These are phyloP conservation scores for Benincasa hispida DNA, from an alignment of 306 rosid species.

Conservation along the genomic window DNA sequence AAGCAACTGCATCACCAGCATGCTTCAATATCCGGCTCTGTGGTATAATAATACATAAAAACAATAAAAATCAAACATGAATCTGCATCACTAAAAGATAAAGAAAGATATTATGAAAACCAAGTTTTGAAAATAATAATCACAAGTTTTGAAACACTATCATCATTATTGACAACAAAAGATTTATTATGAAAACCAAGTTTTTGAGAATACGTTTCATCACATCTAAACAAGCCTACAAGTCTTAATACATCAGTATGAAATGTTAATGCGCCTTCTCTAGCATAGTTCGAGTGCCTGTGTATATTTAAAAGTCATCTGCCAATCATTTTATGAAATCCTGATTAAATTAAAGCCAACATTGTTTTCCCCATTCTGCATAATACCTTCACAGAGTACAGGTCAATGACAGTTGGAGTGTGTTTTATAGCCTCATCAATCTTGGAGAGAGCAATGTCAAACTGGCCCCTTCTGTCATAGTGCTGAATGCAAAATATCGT, in stretches of 20 bases:
- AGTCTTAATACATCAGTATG: neutral
- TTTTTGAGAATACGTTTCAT: neutral
- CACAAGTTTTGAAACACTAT: neutral
- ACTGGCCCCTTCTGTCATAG: slow-evolving; percentile 80
- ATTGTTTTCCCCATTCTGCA: slow-evolving; percentile 1
- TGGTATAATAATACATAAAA: slow-evolving; percentile 11
- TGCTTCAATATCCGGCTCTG: slow-evolving; percentile 98
- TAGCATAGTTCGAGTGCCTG: neutral
- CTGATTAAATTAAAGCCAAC: neutral
- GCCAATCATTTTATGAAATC: neutral
- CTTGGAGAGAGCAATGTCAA: slow-evolving; percentile 63
- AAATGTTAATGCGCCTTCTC: neutral
- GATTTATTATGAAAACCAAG: neutral
- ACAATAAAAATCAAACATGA: neutral
- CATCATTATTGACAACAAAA: neutral
- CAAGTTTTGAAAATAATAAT: no score
- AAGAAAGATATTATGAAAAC: no score
- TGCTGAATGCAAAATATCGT: slow-evolving; percentile 49
- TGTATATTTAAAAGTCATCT: neutral
- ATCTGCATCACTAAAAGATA: neutral
- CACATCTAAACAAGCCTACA: neutral
- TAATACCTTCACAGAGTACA: slow-evolving; percentile 91
- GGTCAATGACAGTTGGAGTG: slow-evolving; percentile 94
- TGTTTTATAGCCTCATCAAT: slow-evolving; percentile 78
- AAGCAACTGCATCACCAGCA: slow-evolving; percentile 88